phyloP scores from a whole-genome alignment of 1,284 basidiomycete species.

The Cutaneotrichosporon sp. region DNA sequence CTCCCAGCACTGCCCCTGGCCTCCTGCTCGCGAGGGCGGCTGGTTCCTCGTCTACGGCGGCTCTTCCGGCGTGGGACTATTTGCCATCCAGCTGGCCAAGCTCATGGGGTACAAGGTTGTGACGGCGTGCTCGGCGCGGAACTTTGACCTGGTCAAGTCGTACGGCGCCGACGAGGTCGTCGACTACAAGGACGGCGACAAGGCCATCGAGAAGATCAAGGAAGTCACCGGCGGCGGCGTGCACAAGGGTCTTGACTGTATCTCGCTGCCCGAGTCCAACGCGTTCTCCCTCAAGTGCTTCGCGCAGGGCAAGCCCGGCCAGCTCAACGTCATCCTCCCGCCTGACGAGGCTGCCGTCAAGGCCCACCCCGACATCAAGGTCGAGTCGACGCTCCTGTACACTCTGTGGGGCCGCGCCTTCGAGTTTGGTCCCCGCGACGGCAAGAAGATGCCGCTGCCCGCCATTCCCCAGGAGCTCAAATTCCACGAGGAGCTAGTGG shows the following conservation, averaged over 20 bases:
- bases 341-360: constrained; percentile 18
- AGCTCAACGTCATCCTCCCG: constrained; percentile 31
- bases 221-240: constrained; percentile 36
- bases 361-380: constrained; percentile 23
- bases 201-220: constrained; percentile 25
- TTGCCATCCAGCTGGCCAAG: constrained; percentile 51
- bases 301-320: constrained; percentile 22
- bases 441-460: constrained; percentile 16
- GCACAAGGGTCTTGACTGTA: constrained; percentile 32
- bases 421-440: constrained; percentile 26
- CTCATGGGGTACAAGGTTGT: constrained; percentile 50
- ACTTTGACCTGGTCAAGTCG: constrained; percentile 48
- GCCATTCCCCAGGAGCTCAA: constrained; percentile 21
- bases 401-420: constrained; percentile 35
- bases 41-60: constrained; percentile 51
- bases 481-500: constrained; percentile 25
- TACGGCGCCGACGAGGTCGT: constrained; percentile 50
- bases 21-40: constrained; percentile 13
- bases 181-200: constrained; percentile 29
- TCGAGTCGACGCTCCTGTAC: constrained; percentile 36
- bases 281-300: constrained; percentile 29
- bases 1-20: constrained; percentile 11
- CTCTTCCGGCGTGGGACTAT: constrained; percentile 51
- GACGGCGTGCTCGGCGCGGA: constrained; percentile 48
- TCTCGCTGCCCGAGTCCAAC: constrained; percentile 31